phyloP scores from a whole-genome alignment of 2,329 filamentous ascomycete genomes.

The Dendrostoma leiphaemia region DNA sequence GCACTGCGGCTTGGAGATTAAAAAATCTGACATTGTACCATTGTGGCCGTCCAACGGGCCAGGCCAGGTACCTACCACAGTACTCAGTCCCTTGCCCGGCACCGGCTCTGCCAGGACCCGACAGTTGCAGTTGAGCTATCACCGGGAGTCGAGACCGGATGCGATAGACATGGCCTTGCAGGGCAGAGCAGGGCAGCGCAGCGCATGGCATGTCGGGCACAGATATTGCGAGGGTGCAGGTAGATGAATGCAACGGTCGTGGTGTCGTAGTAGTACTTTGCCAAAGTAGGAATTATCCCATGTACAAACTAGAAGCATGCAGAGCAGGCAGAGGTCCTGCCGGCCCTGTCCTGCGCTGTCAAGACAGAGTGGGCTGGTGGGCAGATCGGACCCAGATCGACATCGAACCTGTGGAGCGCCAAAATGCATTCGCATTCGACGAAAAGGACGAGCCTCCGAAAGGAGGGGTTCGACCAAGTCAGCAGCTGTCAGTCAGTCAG shows the following conservation, averaged over 20 bases:
- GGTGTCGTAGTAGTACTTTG: not conserved
- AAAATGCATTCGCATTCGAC: not conserved
- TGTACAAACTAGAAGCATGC: no score
- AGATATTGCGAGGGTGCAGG: not conserved
- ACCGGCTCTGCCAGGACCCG: not conserved
- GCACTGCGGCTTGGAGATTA: conserved; percentile 63
- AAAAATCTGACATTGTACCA: conserved; percentile 26
- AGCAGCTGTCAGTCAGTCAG: no score
- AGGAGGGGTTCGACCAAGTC: not conserved
- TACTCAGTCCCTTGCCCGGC: not conserved
- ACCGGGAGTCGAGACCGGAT: not conserved
- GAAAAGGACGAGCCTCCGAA: not conserved
- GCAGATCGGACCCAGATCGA: conserved; percentile 12
- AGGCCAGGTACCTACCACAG: no score
- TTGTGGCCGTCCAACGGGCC: conserved; percentile 13
- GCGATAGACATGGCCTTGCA: not conserved
- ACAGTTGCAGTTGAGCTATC: not conserved
- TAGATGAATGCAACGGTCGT: not conserved
- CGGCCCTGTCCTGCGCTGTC: not conserved
- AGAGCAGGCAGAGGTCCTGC: not conserved
- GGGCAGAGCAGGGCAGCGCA: not conserved
- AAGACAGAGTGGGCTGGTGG: not conserved
- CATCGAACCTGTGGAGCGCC: conserved; percentile 11
- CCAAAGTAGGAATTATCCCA: not conserved
- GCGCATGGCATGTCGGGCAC: no score